Evolutionary conservation across 2,329 filamentous ascomycete genomes (phyloP), one percentile per base, ranked within the genome.

Genomic region (Trichoderma gracile): DNA sequence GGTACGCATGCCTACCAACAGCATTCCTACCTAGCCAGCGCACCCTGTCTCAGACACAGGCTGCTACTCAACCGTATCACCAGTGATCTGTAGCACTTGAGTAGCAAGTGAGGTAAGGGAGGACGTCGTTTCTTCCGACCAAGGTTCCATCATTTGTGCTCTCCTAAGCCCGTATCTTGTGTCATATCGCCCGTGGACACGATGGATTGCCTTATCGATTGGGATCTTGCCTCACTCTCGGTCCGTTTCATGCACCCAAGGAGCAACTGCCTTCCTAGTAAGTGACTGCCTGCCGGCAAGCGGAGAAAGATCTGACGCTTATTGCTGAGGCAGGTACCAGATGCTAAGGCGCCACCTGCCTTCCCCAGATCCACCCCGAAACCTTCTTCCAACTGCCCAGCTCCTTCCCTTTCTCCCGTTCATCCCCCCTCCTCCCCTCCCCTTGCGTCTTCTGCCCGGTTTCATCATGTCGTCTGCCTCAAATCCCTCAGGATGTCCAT

Each of bases 321-420:
- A 40, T 63, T 53, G 64, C 30, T 63, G 47, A 65, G 64, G 50
- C 64, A 65, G 52, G 64, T 52, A 65, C 64, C 59, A 50, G 50
- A 63, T 52, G 49, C 54, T 42, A 52, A 52, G 52, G 47, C 57
- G 63, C 65, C 56, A 66, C 65, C 63, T 53, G 45, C 53, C 61
- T 43, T 56, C 63, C 63, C 47, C 49, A 63, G 61, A 59, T 65
- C 64, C 43, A 27, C 59, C 52, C 50, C 23, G 25, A 49, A 67
- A 67, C 65, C 65, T 67, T 67, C 63, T 67, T 67, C 65, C 63
- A 57, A 67, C 65, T 15, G 45, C 62, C 42, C 30, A 38, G 33
- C 45, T 40, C 10, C 43, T 12, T 40, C 49, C 38, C 49, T 43
- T 30, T 33, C 54, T 56, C 30, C 23, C 50, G 63, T 63, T 68